Conservation (phyloP, 2,329 filamentous ascomycete species). For the Paraphoma chrysanthemicola region DNA sequence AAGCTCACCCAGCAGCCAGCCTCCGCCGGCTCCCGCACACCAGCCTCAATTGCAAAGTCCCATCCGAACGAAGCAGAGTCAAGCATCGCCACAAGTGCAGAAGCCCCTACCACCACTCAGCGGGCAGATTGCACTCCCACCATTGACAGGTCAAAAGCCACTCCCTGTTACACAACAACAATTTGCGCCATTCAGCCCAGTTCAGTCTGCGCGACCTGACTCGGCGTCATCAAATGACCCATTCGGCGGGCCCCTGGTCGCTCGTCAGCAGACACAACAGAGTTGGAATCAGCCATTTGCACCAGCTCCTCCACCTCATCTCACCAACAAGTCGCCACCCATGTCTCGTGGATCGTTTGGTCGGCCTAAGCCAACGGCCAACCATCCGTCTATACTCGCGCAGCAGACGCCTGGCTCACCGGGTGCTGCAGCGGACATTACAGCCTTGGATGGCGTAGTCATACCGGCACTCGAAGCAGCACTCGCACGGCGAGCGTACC, state of each 20-base stretch:
- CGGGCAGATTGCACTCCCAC: conserved; percentile 34
- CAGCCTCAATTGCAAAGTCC: conserved; percentile 30
- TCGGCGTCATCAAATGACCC: conserved; percentile 38
- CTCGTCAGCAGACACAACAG: conserved; percentile 8
- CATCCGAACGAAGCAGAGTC: conserved; percentile 17
- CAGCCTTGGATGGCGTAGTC: conserved; percentile 88
- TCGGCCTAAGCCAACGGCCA: conserved; percentile 31
- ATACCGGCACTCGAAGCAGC: conserved; percentile 92
- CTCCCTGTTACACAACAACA: conserved; percentile 32
- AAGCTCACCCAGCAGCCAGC: conserved; percentile 10
- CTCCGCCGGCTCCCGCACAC: conserved; percentile 25
- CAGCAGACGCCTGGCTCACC: conserved; percentile 59
- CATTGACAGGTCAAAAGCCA: conserved; percentile 32
- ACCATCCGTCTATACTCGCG: conserved; percentile 19
- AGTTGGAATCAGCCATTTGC: conserved; percentile 12
- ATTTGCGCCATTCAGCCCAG: conserved; percentile 24
- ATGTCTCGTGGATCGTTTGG: conserved; percentile 40
- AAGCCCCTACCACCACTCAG: conserved; percentile 28
- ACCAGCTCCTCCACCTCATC: conserved; percentile 15
- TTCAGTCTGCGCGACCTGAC: conserved; percentile 20
- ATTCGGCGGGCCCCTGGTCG: conserved; percentile 32
- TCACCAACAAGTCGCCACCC: conserved; percentile 26
- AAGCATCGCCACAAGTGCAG: conserved; percentile 15
- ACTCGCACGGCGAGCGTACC: conserved; percentile 75
- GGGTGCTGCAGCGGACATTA: conserved; percentile 71